Conservation (phyloP, 192 early-diverging fungal genomes). For the Coemansia sp. region DNA sequence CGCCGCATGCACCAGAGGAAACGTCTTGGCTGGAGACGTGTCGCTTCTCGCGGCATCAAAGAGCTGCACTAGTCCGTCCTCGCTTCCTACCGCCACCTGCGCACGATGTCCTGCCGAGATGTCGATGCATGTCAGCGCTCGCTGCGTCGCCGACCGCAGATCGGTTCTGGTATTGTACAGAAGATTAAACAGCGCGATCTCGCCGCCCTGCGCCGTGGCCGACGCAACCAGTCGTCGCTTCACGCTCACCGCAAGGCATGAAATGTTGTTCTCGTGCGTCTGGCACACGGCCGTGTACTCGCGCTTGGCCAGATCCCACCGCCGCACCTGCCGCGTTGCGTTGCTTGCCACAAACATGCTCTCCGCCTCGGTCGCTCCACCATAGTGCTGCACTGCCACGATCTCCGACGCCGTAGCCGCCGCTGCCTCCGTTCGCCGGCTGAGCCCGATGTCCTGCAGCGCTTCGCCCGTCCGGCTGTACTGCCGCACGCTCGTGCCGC, state of each 20-base stretch:
- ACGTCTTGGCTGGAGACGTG: constrained; percentile 25
- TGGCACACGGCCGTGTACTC: constrained; percentile 35
- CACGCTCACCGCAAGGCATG: constrained; percentile 44
- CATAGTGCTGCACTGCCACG: constrained; percentile 37
- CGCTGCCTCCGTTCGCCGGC: constrained; percentile 5
- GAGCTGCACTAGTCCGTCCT: constrained; percentile 51
- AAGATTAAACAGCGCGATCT: constrained; percentile 47
- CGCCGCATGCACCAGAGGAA: constrained; percentile 32
- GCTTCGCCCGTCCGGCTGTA: constrained; percentile 25
- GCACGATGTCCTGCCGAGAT: constrained; percentile 28
- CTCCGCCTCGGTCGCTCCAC: constrained; percentile 14
- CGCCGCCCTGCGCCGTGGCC: constrained; percentile 40
- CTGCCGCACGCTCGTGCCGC: constrained; percentile 29
- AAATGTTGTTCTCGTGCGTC: constrained; percentile 44
- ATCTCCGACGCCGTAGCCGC: constrained; percentile 10
- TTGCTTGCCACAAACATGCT: constrained; percentile 43
- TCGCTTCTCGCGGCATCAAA: constrained; percentile 39
- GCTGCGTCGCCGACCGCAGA: constrained; percentile 39
- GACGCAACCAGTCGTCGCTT: constrained; percentile 37
- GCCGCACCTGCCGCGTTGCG: constrained; percentile 39
- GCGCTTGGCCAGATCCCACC: constrained; percentile 39
- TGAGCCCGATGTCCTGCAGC: constrained; percentile 28
- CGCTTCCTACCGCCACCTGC: constrained; percentile 40
- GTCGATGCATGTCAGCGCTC: constrained; percentile 36
- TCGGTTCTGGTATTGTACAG: constrained; percentile 45